A percentile compares a stretch with the other conserved stretches of the same genome.
phyloP scores from a whole-genome alignment of 208 protist genomes.

The Wallacemonas sp. region DNA sequence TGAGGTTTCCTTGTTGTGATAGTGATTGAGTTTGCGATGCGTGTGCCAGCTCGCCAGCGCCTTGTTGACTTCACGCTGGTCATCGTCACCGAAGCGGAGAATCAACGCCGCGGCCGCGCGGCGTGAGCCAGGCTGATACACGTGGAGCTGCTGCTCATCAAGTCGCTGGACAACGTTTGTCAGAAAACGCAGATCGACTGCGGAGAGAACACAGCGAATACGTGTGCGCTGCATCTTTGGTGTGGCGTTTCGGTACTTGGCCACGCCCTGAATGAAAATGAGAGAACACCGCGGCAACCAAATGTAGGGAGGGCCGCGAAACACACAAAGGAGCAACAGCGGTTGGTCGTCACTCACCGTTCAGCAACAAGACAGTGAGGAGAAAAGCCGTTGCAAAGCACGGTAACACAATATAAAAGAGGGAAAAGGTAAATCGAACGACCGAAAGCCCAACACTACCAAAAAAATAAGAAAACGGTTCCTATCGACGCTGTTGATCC shows the following conservation, averaged over 20 bases:
- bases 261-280: too few relatives aligned
- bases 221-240: neutral
- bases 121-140: slow-evolving; percentile 45
- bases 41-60: neutral
- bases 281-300: too few relatives aligned
- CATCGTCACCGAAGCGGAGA: slow-evolving; percentile 60
- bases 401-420: neutral
- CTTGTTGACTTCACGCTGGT: slow-evolving; percentile 22
- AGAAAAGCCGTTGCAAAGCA: neutral
- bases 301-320: too few relatives aligned
- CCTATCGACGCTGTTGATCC: too few relatives aligned
- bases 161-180: slow-evolving; percentile 32
- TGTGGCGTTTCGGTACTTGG: neutral
- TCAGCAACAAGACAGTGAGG: slow-evolving; percentile 1
- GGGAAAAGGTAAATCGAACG: neutral
- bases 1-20: too few relatives aligned
- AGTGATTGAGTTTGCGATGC: neutral
- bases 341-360: too few relatives aligned
- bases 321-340: too few relatives aligned
- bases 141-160: slow-evolving; percentile 40
- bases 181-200: slow-evolving; percentile 58
- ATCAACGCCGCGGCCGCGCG: slow-evolving; percentile 60
- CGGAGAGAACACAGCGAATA: slow-evolving; percentile 29
- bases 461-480: too few relatives aligned
- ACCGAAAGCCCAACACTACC: too few relatives aligned